These are phyloP conservation scores for Glaciozyma martinii DNA, from an alignment of 768 basidiomycete species.

Conservation along the genomic window DNA sequence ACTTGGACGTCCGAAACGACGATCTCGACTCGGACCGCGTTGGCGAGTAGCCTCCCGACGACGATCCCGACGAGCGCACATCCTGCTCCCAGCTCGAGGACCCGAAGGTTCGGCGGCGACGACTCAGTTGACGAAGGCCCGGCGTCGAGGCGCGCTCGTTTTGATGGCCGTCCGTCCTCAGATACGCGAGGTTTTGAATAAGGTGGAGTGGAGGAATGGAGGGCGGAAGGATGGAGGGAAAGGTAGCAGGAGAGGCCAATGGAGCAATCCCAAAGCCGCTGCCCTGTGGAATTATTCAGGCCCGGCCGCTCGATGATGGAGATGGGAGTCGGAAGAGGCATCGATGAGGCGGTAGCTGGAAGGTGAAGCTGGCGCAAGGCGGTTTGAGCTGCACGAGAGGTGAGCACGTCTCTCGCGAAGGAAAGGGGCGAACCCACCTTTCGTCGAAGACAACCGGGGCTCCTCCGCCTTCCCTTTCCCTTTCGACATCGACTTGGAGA, in stretches of 20 bases:
- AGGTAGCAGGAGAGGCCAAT: slow-evolving; percentile 21
- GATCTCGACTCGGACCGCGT: not conserved
- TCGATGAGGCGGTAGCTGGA: too few species aligned
- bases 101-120: too few species aligned
- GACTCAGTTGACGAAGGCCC: not conserved
- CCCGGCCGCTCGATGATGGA: slow-evolving; percentile 24
- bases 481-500: not conserved
- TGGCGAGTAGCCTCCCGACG: not conserved
- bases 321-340: not conserved
- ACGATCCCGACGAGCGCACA: slow-evolving; percentile 27
- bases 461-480: too few species aligned
- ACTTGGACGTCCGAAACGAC: slow-evolving; percentile 28
- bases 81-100: slow-evolving; percentile 33
- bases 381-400: slow-evolving; percentile 14
- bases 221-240: slow-evolving; percentile 3
- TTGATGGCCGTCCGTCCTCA: not conserved
- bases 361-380: slow-evolving; percentile 1
- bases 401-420: not conserved
- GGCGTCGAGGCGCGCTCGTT: not conserved
- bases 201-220: not conserved
- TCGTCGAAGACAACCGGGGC: not conserved
- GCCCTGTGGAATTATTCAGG: slow-evolving; percentile 30
- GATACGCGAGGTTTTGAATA: too few species aligned
- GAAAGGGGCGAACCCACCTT: not conserved
- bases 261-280: slow-evolving; percentile 30